Conservation (phyloP, 179 eudicot genomes). For the Spergularia azorica region DNA sequence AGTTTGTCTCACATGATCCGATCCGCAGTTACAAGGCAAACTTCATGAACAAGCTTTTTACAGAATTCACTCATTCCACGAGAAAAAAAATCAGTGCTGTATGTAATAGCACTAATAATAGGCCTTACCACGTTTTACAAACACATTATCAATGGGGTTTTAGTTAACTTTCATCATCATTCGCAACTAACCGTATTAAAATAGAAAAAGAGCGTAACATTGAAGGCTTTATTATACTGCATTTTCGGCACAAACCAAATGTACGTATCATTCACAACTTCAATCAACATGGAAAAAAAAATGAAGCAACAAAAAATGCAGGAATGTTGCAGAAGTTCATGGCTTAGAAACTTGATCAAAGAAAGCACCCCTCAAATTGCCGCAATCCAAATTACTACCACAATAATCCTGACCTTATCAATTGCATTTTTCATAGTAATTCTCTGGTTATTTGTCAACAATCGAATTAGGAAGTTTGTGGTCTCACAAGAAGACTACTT, state of each 20-base stretch:
- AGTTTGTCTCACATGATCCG: too few species aligned
- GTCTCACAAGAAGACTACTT: slow-evolving; percentile 48
- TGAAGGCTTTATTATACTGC: too few species aligned
- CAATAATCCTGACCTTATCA: slow-evolving; percentile 44
- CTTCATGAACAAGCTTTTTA: too few species aligned
- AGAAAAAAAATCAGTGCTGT: too few species aligned
- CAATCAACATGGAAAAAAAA: background rate
- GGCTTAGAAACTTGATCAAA: slow-evolving; percentile 30
- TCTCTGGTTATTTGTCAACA: slow-evolving; percentile 49
- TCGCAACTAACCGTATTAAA: background rate
- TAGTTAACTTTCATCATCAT: slow-evolving; percentile 7
- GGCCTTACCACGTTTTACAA: background rate
- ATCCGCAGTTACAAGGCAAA: too few species aligned
- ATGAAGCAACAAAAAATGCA: slow-evolving; percentile 12
- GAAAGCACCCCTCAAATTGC: slow-evolving; percentile 33
- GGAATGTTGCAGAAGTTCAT: slow-evolving; percentile 9
- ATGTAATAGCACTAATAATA: too few species aligned
- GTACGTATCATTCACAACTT: too few species aligned
- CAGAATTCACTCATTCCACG: too few species aligned
- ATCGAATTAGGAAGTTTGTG: slow-evolving; percentile 35
- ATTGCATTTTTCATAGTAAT: slow-evolving; percentile 48
- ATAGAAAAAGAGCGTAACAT: too few species aligned
- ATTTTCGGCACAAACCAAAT: background rate
- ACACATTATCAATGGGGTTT: slow-evolving; percentile 18
- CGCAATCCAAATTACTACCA: slow-evolving; percentile 45